Base-by-base conservation (phyloP, 1,284 basidiomycete species). In the Binderoboletus segoi region DNA sequence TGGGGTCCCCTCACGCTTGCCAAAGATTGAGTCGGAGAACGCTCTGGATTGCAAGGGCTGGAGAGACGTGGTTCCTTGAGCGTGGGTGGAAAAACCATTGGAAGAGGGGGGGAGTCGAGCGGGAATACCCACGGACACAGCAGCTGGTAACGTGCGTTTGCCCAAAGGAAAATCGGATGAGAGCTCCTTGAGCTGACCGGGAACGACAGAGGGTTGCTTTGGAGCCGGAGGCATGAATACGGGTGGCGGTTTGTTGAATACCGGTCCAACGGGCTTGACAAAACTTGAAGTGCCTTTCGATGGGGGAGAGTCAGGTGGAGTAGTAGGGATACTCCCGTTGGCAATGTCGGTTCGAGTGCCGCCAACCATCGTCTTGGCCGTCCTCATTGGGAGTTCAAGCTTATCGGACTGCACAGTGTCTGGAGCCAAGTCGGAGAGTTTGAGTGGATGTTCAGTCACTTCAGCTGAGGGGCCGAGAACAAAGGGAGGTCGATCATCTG, bases 271-370 rank as follows among this genome's bases (percentile, higher is more conserved):
- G 8, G 77, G 78, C 26, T 73, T 66, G 20, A 67, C 63, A 61
- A 80, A 76, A 40, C 64, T 68, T 12, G 64, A 56, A 30, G 42
- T 64, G n/a, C 62, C 67, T 21, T 63, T 67, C 5, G 70, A 63
- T 21, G 82, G 79, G 11, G 83, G 83, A 10, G 86, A 84, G 58
- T 82, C 71, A 7, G 83, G 80, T 40, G 85, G 84, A 12, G 85
- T 86, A 18, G 83, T 85, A 8, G 84, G 82, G 4, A 74, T 61
- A 52, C 77, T 79, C 43, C 73, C 58, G 30, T 67, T 52, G 15
- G 30, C 55, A 38, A 21, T 35, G 21, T 58, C 33, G 21, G 33
- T 23, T 51, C 38, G 56, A 40, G 38, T 4, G 20, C 30, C 21
- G 10, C 8, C n/a, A 26, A 33, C 47, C 18, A 38, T 38, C 48